These are phyloP conservation scores for Begonia peltatifolia DNA, from an alignment of 306 rosid genomes.

Conservation along the genomic window DNA sequence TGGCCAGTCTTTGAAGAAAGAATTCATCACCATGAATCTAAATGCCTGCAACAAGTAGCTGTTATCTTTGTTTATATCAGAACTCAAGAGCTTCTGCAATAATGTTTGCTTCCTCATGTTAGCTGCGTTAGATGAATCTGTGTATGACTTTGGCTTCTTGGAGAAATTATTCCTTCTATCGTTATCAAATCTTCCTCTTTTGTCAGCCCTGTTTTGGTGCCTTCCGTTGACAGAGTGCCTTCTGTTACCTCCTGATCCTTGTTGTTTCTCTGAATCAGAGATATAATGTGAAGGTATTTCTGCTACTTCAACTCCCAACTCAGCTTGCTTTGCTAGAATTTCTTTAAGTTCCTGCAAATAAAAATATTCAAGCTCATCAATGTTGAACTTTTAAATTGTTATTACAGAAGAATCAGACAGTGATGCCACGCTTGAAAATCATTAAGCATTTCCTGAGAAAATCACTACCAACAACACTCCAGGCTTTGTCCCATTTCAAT, in stretches of 20 bases:
- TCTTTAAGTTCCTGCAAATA: conserved; percentile 62
- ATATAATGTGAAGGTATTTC: conserved; percentile 72
- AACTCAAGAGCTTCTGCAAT: conserved; percentile 62
- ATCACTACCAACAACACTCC: no score
- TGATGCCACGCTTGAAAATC: no score
- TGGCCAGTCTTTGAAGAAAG: conserved; percentile 52
- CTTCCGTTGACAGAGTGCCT: conserved; percentile 1
- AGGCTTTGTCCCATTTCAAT: no score
- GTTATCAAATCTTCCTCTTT: conserved; percentile 25
- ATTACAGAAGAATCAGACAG: no score
- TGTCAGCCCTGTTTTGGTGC: conserved; percentile 26
- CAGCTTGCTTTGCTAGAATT: conserved; percentile 81
- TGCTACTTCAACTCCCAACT: conserved; percentile 88
- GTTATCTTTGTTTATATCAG: conserved; percentile 63
- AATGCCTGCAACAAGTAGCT: conserved; percentile 53
- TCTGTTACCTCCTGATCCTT: conserved; percentile 23
- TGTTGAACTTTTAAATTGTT: neutral
- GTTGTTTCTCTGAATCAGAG: conserved; percentile 27
- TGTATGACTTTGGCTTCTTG: conserved; percentile 44
- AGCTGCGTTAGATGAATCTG: conserved; percentile 8
- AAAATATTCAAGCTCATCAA: neutral
- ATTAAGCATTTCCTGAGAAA: no score
- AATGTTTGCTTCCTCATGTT: conserved; percentile 40
- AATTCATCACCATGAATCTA: conserved; percentile 70
- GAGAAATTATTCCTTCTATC: conserved; percentile 20